A percentile compares a stretch with the other conserved stretches of the same genome.
Evolutionary conservation across 352 stramenopile genomes (phyloP).

Genomic region (Phytophthora pistaciae): DNA sequence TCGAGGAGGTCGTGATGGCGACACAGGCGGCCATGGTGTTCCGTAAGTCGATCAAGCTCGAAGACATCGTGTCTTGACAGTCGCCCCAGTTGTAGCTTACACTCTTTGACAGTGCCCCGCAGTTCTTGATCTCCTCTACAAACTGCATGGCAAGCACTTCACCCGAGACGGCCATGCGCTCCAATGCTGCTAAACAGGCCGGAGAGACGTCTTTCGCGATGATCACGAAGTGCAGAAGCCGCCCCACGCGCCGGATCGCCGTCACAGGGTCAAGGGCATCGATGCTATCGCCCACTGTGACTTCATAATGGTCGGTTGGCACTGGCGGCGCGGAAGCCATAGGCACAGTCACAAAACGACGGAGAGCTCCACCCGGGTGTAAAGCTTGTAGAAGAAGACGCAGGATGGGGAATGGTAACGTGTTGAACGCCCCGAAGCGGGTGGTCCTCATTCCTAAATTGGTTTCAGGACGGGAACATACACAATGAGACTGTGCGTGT

Average conservation of each 20-base stretch:
- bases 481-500: background rate
- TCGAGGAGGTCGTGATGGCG: conserved; percentile 15
- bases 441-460: background rate
- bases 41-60: background rate
- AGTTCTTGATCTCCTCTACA: background rate
- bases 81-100: background rate
- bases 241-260: background rate
- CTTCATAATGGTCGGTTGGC: background rate
- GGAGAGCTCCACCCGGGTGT: background rate
- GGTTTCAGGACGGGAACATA: background rate
- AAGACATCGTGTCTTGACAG: background rate
- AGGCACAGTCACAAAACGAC: background rate
- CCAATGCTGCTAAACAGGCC: background rate
- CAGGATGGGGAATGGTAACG: background rate
- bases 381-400: background rate
- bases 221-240: background rate
- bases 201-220: background rate
- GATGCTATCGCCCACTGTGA: background rate
- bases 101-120: background rate
- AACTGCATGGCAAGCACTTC: background rate
- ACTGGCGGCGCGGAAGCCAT: background rate
- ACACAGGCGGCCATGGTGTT: conserved; percentile 15
- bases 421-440: background rate
- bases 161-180: conserved; percentile 4
- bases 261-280: background rate